phyloP scores from a whole-genome alignment of 2,329 filamentous ascomycete genomes.

The Diaporthe amygdali region DNA sequence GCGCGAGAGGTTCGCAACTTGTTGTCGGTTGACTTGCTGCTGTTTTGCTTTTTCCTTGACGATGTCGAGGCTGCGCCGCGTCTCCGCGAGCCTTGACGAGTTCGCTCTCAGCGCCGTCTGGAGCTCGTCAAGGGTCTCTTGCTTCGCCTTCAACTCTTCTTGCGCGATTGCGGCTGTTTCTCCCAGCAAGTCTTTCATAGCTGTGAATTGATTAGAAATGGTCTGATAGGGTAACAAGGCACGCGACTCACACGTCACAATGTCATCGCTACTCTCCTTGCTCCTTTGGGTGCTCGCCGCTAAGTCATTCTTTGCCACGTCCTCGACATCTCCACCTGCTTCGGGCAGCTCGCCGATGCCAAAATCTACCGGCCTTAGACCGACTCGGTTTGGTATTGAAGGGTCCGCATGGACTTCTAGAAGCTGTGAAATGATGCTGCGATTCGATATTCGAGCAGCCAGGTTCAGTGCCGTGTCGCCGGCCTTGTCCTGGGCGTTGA shows the following conservation, averaged over 20 bases:
- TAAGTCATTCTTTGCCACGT: slow-evolving; percentile 50
- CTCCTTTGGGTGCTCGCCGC: slow-evolving; percentile 58
- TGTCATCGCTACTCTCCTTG: slow-evolving; percentile 78
- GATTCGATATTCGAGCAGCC: slow-evolving; percentile 89
- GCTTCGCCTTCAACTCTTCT: slow-evolving; percentile 80
- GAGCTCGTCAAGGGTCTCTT: slow-evolving; percentile 80
- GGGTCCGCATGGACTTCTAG: slow-evolving; percentile 94
- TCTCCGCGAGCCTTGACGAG: slow-evolving; percentile 78
- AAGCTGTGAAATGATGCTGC: slow-evolving; percentile 94
- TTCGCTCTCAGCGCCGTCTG: slow-evolving; percentile 82
- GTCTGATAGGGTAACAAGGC: not conserved
- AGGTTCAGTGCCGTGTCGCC: slow-evolving; percentile 96
- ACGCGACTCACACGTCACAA: slow-evolving; percentile 72
- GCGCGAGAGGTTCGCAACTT: slow-evolving; percentile 77
- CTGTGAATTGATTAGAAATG: slow-evolving; percentile 50
- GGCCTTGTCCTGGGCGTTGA: slow-evolving; percentile 91
- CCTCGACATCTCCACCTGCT: slow-evolving; percentile 65
- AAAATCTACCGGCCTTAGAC: slow-evolving; percentile 90
- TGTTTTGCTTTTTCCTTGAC: slow-evolving; percentile 69
- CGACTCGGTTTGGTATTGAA: slow-evolving; percentile 88
- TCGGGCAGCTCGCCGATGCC: slow-evolving; percentile 76
- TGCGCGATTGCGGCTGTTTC: slow-evolving; percentile 82
- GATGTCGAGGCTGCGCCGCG: slow-evolving; percentile 74
- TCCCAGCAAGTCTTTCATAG: slow-evolving; percentile 82
- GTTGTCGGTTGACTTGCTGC: slow-evolving; percentile 71